Conservation (phyloP, 805 yeast genomes). For the Wickerhamia fluorescens region DNA sequence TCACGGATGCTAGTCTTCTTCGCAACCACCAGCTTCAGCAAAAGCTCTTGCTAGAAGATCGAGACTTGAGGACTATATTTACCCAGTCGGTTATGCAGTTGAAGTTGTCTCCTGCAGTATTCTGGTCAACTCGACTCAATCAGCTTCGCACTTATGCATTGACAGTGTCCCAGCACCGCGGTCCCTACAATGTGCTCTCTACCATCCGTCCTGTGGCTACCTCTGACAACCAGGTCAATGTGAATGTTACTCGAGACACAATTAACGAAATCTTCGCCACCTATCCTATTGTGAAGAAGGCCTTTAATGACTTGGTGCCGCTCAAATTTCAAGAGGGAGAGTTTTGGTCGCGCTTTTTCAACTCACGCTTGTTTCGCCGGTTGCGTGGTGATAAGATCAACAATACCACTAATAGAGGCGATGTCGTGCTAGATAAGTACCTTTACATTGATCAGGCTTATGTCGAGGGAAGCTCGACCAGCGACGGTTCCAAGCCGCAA, state of each 20-base stretch:
- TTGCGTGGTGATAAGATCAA: constrained; percentile 80
- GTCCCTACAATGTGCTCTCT: constrained; percentile 89
- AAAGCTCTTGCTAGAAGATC: constrained; percentile 61
- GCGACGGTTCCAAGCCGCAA: constrained; percentile 32
- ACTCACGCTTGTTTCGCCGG: constrained; percentile 79
- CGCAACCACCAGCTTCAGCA: constrained; percentile 76
- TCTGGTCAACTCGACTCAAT: constrained; percentile 81
- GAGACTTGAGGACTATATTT: constrained; percentile 63
- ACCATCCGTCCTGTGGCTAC: constrained; percentile 93
- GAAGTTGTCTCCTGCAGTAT: constrained; percentile 71
- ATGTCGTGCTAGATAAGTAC: constrained; percentile 78
- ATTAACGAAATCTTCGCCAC: constrained; percentile 86
- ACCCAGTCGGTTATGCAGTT: constrained; percentile 80
- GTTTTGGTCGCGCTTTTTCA: constrained; percentile 94
- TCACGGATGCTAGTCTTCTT: constrained; percentile 44
- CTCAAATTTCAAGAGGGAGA: constrained; percentile 73
- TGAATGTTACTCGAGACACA: constrained; percentile 83
- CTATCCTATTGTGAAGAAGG: constrained; percentile 84
- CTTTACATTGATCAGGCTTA: constrained; percentile 60
- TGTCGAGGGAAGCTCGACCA: constrained; percentile 27
- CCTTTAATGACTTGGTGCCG: constrained; percentile 89
- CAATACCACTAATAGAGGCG: constrained; percentile 71
- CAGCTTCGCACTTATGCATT: constrained; percentile 80
- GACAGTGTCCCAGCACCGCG: constrained; percentile 75
- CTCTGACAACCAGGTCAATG: constrained; percentile 88